Evolutionary conservation across 1,139 yeast genomes (phyloP), one percentile per base, ranked within the genome.

Genomic region (Debaryomyces subglobosus): DNA sequence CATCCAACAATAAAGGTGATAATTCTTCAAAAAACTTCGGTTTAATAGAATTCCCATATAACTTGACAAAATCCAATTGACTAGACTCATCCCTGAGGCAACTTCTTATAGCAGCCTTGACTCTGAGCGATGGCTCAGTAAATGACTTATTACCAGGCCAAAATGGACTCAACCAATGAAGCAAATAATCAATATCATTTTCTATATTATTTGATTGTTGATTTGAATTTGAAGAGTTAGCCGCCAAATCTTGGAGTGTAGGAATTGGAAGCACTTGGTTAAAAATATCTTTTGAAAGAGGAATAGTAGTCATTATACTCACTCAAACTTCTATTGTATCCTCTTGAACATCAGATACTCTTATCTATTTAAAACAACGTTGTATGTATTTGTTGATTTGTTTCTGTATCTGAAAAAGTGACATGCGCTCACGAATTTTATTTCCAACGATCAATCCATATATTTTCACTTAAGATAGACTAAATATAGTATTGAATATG

Each of bases 141-240:
- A 39, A 18, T 18, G 16, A 46, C 10, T 42, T 24, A 29, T 27
- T 32, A 37, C 8, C 29, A 3, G 72, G 71, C 48, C 64, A 65
- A 46, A 54, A 67, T 4, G 77, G 74, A 45, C 59, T 59, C 32
- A 76, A 61, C 78, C 78, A 76, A 45, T 72, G 58, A 9, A 77
- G 61, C 9, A 76, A 60, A 35, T 69, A 62, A 30, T 67, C 67
- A 10, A 74, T 61, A 52, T 77, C 81, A 53, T 73, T 75, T 51
- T 76, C 79, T n/a, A 69, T 59, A 33, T 75, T 78, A 13, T 60
- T 57, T n/a, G 20, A 21, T 21, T 23, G 36, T 37, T 23, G 37
- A 42, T 37, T 20, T 37, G 32, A 4, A 9, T 25, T 42, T 5
- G 57, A 52, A 2, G 57, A 36, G 18, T 58, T 53, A 16, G 55